phyloP scores from a whole-genome alignment of 176 grass and related monocot genomes.

The Ensete ventricosum region DNA sequence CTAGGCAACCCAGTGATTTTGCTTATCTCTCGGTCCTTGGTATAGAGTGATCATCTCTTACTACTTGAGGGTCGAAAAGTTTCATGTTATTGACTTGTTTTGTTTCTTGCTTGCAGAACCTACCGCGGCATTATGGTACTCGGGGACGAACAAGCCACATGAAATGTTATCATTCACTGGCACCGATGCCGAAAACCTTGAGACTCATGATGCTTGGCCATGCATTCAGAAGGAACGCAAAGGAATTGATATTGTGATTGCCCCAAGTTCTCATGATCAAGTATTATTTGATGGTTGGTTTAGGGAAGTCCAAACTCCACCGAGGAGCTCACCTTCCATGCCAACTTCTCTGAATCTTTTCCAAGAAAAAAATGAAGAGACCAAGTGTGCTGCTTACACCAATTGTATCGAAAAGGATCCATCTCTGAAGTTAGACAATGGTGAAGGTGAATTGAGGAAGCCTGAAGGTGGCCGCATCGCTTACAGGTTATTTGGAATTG shows the following conservation, averaged over 20 bases:
- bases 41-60: not conserved
- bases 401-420: slow-evolving; percentile 25
- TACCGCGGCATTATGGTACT: slow-evolving; percentile 44
- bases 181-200: slow-evolving; percentile 29
- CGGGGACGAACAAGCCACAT: slow-evolving; percentile 32
- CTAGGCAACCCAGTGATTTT: slow-evolving; percentile 26
- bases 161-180: slow-evolving; percentile 27
- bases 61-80: not conserved
- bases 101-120: slow-evolving; percentile 30
- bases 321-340: slow-evolving; percentile 25
- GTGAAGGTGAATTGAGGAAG: slow-evolving; percentile 29
- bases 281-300: slow-evolving; percentile 32
- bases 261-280: slow-evolving; percentile 33
- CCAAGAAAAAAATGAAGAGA: slow-evolving; percentile 31
- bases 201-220: slow-evolving; percentile 35
- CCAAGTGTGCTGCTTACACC: slow-evolving; percentile 10
- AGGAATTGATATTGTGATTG: slow-evolving; percentile 25
- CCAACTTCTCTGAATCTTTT: slow-evolving; percentile 45
- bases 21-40: not conserved
- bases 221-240: slow-evolving; percentile 12
- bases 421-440: slow-evolving; percentile 21
- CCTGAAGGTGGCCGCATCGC: not conserved
- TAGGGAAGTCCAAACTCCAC: slow-evolving; percentile 38
- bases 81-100: not conserved
- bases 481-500: slow-evolving; percentile 49